Percentiles rank a stretch among this genome's conserved stretches.
Evolutionary conservation across 495 filamentous ascomycete genomes (phyloP).

Genomic region (Tuber microsphaerosporum): DNA sequence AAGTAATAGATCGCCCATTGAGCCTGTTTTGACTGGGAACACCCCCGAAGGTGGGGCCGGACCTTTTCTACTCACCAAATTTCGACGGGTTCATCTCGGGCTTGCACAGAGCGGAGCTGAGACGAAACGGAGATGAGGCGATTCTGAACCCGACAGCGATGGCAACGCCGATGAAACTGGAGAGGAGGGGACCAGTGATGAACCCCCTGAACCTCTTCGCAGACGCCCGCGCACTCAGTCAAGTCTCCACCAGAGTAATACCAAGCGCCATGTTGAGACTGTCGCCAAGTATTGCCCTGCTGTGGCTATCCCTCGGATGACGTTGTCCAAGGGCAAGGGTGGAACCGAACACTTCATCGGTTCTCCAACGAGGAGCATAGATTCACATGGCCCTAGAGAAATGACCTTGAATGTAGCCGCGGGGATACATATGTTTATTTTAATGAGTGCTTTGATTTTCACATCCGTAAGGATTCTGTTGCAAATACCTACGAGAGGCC

Average conservation of each 20-base stretch:
- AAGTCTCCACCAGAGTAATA: background rate
- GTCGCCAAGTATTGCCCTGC: background rate
- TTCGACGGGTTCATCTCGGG: too few relatives aligned
- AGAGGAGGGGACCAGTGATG: too few relatives aligned
- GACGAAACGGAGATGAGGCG: too few relatives aligned
- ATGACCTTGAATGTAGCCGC: background rate
- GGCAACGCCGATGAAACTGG: too few relatives aligned
- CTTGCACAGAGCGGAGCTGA: too few relatives aligned
- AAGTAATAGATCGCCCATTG: too few relatives aligned
- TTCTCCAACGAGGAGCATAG: slow-evolving; percentile 20
- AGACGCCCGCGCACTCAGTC: too few relatives aligned
- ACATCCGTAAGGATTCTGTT: background rate
- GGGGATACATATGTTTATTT: slow-evolving; percentile 6
- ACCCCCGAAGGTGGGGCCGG: too few relatives aligned
- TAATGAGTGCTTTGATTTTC: slow-evolving; percentile 13
- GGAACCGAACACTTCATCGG: background rate
- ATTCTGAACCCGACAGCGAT: too few relatives aligned
- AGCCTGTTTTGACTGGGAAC: too few relatives aligned
- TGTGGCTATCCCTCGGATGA: background rate
- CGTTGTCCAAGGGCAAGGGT: background rate
- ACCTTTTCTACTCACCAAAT: too few relatives aligned
- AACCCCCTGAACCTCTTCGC: too few relatives aligned
- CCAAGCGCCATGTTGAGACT: background rate
- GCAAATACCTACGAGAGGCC: background rate
- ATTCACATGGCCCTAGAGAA: slow-evolving; percentile 20